A percentile compares a stretch with the other conserved stretches of the same genome.
These are phyloP conservation scores for Botrytis elliptica DNA, from an alignment of 2,329 filamentous ascomycete species.

Conservation along the genomic window DNA sequence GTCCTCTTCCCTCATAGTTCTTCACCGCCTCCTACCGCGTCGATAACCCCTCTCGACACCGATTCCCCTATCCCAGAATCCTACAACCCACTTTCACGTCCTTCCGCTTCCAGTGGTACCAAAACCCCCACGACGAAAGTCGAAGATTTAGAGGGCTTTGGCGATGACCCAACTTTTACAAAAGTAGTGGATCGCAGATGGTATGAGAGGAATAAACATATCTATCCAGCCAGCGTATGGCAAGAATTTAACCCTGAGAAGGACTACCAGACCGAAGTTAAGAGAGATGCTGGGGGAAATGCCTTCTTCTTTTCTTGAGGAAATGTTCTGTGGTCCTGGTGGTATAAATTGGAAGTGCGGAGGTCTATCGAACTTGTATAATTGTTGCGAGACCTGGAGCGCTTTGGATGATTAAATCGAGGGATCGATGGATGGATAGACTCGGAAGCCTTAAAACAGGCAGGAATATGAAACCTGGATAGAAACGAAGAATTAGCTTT, in stretches of 20 bases:
- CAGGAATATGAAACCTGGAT: background rate
- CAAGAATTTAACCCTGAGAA: slow-evolving; percentile 89
- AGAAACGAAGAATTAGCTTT: background rate
- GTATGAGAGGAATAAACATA: slow-evolving; percentile 98
- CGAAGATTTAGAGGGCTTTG: slow-evolving; percentile 67
- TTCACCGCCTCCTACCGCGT: slow-evolving; percentile 39
- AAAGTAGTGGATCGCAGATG: slow-evolving; percentile 95
- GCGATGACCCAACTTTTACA: slow-evolving; percentile 76
- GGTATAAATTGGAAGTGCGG: background rate
- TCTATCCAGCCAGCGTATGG: slow-evolving; percentile 95
- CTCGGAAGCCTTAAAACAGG: background rate
- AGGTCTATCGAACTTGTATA: background rate
- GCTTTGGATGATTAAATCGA: background rate
- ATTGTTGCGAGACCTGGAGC: background rate
- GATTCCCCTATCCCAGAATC: slow-evolving; percentile 29
- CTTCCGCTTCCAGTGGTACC: slow-evolving; percentile 30
- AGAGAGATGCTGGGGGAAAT: slow-evolving; percentile 85
- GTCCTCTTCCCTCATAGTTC: slow-evolving; percentile 74
- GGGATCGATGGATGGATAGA: background rate
- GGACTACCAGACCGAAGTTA: slow-evolving; percentile 74
- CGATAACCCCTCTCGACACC: slow-evolving; percentile 21
- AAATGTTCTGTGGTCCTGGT: background rate
- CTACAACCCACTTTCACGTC: slow-evolving; percentile 44
- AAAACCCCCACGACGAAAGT: slow-evolving; percentile 38
- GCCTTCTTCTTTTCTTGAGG: slow-evolving; percentile 76